These are phyloP conservation scores for Lachnellula suecica DNA, from an alignment of 2,329 filamentous ascomycete genomes.

Conservation along the genomic window DNA sequence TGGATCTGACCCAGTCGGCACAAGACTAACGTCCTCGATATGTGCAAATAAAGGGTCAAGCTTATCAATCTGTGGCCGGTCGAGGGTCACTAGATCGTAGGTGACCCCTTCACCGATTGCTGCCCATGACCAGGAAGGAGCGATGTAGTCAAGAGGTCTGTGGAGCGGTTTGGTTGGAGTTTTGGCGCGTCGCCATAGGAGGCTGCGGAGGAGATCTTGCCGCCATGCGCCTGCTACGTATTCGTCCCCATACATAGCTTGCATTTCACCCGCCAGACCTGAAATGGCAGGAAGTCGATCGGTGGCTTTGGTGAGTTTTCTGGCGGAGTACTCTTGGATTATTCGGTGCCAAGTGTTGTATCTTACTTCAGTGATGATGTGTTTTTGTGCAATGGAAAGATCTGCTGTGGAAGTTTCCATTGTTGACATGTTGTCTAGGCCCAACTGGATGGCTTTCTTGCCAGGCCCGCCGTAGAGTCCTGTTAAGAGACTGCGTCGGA, in stretches of 20 bases:
- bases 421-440: too few relatives aligned
- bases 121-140: background rate
- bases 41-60: background rate
- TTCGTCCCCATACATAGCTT: background rate
- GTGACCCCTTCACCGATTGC: background rate
- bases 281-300: background rate
- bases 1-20: background rate
- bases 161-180: background rate
- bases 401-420: too few relatives aligned
- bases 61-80: background rate
- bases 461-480: too few relatives aligned
- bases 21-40: background rate
- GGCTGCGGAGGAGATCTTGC: background rate
- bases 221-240: background rate
- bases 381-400: too few relatives aligned
- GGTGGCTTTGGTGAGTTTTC: background rate
- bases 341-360: too few relatives aligned
- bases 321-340: too few relatives aligned
- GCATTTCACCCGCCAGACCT: background rate
- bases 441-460: too few relatives aligned
- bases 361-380: too few relatives aligned
- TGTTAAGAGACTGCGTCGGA: too few relatives aligned
- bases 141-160: background rate
- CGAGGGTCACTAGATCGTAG: background rate
- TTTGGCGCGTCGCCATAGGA: background rate